These are phyloP conservation scores for Fragilaria radians DNA, from an alignment of 108 stramenopile species.

Conservation along the genomic window DNA sequence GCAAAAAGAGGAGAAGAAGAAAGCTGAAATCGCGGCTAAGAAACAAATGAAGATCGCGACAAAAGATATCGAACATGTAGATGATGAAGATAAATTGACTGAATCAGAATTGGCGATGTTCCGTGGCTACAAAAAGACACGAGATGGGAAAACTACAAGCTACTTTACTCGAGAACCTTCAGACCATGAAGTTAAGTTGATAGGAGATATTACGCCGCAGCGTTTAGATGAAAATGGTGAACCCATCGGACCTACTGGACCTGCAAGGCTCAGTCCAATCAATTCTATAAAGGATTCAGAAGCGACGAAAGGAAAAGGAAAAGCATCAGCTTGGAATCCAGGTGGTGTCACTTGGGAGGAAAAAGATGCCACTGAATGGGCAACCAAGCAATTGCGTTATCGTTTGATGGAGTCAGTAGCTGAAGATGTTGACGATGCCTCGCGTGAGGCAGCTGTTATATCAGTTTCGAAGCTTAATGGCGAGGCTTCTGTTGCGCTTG, in stretches of 20 bases:
- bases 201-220: slow-evolving; percentile 90
- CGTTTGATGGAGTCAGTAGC: slow-evolving; percentile 41
- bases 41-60: slow-evolving; percentile 14
- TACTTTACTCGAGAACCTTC: slow-evolving; percentile 93
- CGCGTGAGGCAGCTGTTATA: slow-evolving; percentile 35
- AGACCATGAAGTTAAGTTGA: slow-evolving; percentile 74
- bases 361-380: slow-evolving; percentile 82
- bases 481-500: slow-evolving; percentile 88
- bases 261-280: background rate
- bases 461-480: slow-evolving; percentile 70
- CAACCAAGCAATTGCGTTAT: slow-evolving; percentile 35
- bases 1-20: slow-evolving; percentile 36
- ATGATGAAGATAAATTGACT: slow-evolving; percentile 60
- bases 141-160: slow-evolving; percentile 90
- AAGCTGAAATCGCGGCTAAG: slow-evolving; percentile 27
- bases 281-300: slow-evolving; percentile 1
- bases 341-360: slow-evolving; percentile 92
- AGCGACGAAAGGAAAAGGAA: slow-evolving; percentile 8
- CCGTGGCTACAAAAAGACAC: slow-evolving; percentile 92
- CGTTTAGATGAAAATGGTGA: slow-evolving; percentile 32
- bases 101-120: slow-evolving; percentile 56
- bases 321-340: slow-evolving; percentile 81
- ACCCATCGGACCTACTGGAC: slow-evolving; percentile 4
- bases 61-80: slow-evolving; percentile 26
- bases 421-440: slow-evolving; percentile 3